Percentiles rank a stretch among this genome's conserved stretches.
Evolutionary conservation across 106 monocot species (phyloP).

Genomic region (Platanthera guangdongensis): DNA sequence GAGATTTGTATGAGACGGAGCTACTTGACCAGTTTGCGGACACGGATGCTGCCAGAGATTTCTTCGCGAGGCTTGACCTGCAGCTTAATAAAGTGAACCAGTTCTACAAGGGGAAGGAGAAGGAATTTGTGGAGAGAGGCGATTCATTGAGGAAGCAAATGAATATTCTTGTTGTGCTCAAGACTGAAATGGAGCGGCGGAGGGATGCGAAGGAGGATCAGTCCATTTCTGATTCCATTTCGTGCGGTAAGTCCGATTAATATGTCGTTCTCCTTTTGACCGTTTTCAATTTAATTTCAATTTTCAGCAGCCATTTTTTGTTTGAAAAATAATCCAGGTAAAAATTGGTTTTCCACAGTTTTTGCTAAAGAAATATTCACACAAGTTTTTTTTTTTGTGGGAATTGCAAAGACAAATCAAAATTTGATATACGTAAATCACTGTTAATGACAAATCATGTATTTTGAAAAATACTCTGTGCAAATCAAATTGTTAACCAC

Average conservation of each 20-base stretch:
- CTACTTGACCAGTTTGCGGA: conserved; percentile 59
- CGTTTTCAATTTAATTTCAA: too few species aligned
- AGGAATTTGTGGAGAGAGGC: conserved; percentile 77
- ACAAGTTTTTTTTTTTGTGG: not conserved
- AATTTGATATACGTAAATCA: too few species aligned
- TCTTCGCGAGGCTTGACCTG: conserved; percentile 67
- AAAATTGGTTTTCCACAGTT: not conserved
- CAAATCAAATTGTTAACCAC: too few species aligned
- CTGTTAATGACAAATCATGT: too few species aligned
- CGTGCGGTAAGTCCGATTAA: conserved; percentile 30
- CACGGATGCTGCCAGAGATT: conserved; percentile 61
- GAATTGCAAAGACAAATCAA: too few species aligned
- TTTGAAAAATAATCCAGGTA: too few species aligned
- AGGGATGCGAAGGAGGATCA: conserved; percentile 43
- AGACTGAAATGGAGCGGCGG: conserved; percentile 44
- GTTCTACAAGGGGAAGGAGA: conserved; percentile 87
- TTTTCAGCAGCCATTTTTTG: too few species aligned
- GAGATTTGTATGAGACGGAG: conserved; percentile 83
- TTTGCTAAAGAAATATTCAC: not conserved
- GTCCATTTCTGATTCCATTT: conserved; percentile 50
- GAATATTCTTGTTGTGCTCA: conserved; percentile 77
- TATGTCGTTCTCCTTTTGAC: not conserved
- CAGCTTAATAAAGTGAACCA: conserved; percentile 99
- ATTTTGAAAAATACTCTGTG: too few species aligned
- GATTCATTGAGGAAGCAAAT: conserved; percentile 80